Evolutionary conservation across 2,329 filamentous ascomycete species (phyloP), one percentile per base, ranked within the genome.

Genomic region (Trichoderma koningii): DNA sequence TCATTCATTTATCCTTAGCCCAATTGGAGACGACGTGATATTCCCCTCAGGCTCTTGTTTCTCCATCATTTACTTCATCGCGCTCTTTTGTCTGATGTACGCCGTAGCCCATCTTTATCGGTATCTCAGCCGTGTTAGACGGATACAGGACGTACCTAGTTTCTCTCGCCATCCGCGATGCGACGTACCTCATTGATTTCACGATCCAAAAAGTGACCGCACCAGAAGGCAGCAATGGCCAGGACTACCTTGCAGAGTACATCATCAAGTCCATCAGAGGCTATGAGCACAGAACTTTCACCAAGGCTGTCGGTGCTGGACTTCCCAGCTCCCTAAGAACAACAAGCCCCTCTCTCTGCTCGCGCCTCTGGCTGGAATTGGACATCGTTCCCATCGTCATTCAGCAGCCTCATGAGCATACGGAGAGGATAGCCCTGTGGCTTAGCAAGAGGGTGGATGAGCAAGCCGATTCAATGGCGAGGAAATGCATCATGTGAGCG

Each of bases 391-490:
- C 90, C 1, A 81, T 94, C 47, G 83, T 89, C 3, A 81, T 92
- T 67, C 79, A 77, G 10, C 80, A 81, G 42, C 55, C 42, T 5
- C 80, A 82, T 62, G 76, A 81, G 14, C 77, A 80, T 48, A 72
- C 76, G 67, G 78, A 79, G 69, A 62, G 71, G 62, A 76, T 73
- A 70, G 77, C 70, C 48, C 80, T 82, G 67, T 85, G 83, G 81
- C 79, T 82, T 52, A 75, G 78, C 41, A 86, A 87, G 72, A 78
- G 82, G n/a, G 82, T 93, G 5, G 91, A 93, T 70, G 91, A 95
- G 73, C 88, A 93, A 74, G 90, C 91, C 1, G 91, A 94, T 73
- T 90, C 89, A 0, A 90, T 93, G 85, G 89, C 88, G 1, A 83
- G 91, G 67, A 93, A 93, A 79, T 92, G 89, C 74, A 83, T 93